Evolutionary conservation across 345 rosid genomes (phyloP), one percentile per base, ranked within the genome.

Genomic region (Acer campestre): DNA sequence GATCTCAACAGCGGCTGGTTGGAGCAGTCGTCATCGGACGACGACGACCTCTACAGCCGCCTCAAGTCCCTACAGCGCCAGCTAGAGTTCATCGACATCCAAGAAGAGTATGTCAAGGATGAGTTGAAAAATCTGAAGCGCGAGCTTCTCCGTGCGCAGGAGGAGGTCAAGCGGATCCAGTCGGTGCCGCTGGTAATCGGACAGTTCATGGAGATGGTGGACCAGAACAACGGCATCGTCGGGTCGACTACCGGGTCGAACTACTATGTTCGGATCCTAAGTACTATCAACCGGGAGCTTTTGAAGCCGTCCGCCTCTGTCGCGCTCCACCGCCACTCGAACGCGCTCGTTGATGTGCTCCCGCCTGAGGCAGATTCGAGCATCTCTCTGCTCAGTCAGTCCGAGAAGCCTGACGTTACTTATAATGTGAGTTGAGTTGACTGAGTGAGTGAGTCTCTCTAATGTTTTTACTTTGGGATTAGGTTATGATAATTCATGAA

Each of bases 151-250:
- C 86, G 99, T 17, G 98, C 99, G 11, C 97, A 95, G 86, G 99
- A 95, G 71, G 99, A 95, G 90, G 99, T 95, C 64, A 95, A 95
- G 81, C 86, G 99, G 79, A 95, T 95, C 82, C 98, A 95, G 77
- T 95, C 99, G 55, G 99, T 95, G 59, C 99, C 99, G 10, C 81
- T 95, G 2, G 99, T 95, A 18, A 93, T 95, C 13, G 99, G 99
- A 6, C 99, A 96, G 82, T 96, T 96, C 85, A 96, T 96, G 99
- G 99, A 96, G 89, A 96, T 96, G 99, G 99, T 96, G 7, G 98
- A 96, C 83, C 97, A 91, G 87, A 96, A 94, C 85, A 91, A 96
- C 83, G 99, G 99, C 46, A 96, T 96, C 70, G 99, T 96, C 4
- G 99, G 99, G n/a, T 96, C 99, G 67, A 96, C 99, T 42, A 96